These are phyloP conservation scores for Conticribra weissflogii DNA, from an alignment of 108 stramenopile species.

Conservation along the genomic window DNA sequence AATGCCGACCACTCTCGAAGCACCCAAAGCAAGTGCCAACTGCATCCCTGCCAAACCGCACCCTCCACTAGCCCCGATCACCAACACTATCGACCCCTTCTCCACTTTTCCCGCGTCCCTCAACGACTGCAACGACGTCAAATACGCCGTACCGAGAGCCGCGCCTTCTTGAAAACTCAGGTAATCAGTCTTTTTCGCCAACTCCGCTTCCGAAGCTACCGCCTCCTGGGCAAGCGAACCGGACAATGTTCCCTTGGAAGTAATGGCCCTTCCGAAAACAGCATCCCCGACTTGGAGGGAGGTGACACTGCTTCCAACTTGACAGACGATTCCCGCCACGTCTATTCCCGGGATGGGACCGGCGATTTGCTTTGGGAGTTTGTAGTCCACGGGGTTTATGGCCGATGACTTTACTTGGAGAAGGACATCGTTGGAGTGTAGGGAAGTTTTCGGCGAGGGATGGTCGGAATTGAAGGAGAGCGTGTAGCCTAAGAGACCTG, in stretches of 20 bases:
- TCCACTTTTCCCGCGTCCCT: constrained; percentile 30
- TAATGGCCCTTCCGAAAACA: constrained; percentile 37
- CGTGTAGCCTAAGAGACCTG: constrained; percentile 38
- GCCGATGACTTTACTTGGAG: constrained; percentile 56
- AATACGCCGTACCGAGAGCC: constrained; percentile 35
- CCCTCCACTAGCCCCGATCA: constrained; percentile 57
- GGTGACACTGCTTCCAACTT: constrained; percentile 35
- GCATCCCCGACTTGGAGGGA: constrained; percentile 31
- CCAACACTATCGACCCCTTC: constrained; percentile 37
- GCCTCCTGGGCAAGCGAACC: constrained; percentile 47
- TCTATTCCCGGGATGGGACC: constrained; percentile 42
- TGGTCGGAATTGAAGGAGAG: constrained; percentile 35
- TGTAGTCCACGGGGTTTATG: constrained; percentile 66
- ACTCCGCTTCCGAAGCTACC: constrained; percentile 5
- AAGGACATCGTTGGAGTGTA: constrained; percentile 34
- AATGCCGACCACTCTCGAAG: constrained; percentile 48
- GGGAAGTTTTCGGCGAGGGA: neutral
- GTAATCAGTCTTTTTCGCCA: constrained; percentile 44
- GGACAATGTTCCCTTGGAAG: constrained; percentile 1
- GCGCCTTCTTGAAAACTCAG: constrained; percentile 38
- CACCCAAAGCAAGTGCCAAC: constrained; percentile 43
- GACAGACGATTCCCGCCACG: constrained; percentile 37
- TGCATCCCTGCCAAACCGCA: constrained; percentile 55
- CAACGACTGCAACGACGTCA: constrained; percentile 36
- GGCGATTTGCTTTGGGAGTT: constrained; percentile 26